phyloP scores from a whole-genome alignment of 176 grass and related monocot genomes.

The Aegilops speltoides region DNA sequence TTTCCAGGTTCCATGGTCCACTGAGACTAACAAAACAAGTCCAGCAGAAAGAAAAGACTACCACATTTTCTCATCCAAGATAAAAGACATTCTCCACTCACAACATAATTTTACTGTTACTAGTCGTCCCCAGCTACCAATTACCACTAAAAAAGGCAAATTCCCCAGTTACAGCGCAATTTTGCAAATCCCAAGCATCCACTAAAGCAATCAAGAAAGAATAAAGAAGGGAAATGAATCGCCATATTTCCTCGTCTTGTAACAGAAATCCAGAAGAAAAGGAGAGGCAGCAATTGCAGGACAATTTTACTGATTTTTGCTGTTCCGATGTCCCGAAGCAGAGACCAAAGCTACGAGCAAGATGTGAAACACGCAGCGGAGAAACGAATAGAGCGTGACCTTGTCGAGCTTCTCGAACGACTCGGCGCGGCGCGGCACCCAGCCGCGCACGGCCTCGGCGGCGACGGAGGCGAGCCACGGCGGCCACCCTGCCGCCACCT shows the following conservation, averaged over 20 bases:
- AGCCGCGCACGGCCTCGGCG: slow-evolving; percentile 87
- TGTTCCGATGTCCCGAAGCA: not conserved
- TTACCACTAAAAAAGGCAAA: slow-evolving; percentile 4
- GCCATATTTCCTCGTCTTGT: not conserved
- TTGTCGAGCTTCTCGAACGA: slow-evolving; percentile 99
- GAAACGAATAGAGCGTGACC: slow-evolving; percentile 34
- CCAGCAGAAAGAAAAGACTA: slow-evolving; percentile 32
- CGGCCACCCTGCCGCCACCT: slow-evolving; percentile 91
- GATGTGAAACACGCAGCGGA: slow-evolving; percentile 1
- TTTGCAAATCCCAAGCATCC: not conserved
- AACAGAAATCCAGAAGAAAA: not conserved
- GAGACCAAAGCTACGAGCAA: slow-evolving; percentile 8
- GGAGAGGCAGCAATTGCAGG: not conserved
- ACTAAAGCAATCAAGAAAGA: not conserved
- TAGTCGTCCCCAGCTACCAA: not conserved
- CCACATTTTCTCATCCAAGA: slow-evolving; percentile 26
- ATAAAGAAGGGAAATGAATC: not conserved
- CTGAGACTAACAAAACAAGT: slow-evolving; percentile 23
- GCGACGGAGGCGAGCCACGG: slow-evolving; percentile 87
- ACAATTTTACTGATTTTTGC: not conserved
- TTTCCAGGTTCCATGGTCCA: slow-evolving; percentile 48
- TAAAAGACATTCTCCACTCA: slow-evolving; percentile 25
- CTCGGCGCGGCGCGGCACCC: slow-evolving; percentile 93
- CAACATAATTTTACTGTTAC: slow-evolving; percentile 30
- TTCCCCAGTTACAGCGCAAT: not conserved